Conservation (phyloP, 2,329 filamentous ascomycete species). For the Xylaria sp. region DNA sequence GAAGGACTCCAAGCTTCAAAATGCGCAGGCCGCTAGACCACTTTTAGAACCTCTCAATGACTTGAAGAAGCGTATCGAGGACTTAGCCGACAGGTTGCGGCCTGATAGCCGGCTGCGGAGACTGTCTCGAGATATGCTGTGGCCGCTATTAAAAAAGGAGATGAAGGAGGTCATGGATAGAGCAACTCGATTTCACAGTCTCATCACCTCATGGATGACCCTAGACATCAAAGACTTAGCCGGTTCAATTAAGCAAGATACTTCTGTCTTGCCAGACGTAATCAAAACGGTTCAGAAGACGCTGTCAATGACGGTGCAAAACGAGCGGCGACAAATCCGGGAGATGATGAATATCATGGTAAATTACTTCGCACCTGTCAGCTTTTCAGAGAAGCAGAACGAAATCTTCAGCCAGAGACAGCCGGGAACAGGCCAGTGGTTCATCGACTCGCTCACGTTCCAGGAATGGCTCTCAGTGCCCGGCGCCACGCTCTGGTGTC, state of each 20-base stretch:
- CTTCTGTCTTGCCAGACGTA: conserved; percentile 15
- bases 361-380: conserved; percentile 21
- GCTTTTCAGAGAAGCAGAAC: conserved; percentile 24
- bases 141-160: conserved; percentile 24
- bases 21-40: conserved; percentile 4
- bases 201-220: conserved; percentile 24
- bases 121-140: conserved; percentile 23
- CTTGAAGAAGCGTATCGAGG: conserved; percentile 17
- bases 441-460: conserved; percentile 20
- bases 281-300: conserved; percentile 21
- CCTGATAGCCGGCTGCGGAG: conserved; percentile 11
- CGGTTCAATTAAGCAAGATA: conserved; percentile 21
- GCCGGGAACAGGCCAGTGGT: conserved; percentile 16
- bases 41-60: conserved; percentile 19
- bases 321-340: conserved; percentile 15
- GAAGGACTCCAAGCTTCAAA: conserved; percentile 23
- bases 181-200: neutral
- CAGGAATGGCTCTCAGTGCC: conserved; percentile 14
- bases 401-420: conserved; percentile 23
- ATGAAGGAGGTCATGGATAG: conserved; percentile 22
- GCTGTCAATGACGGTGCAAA: conserved; percentile 25
- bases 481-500: conserved; percentile 27
- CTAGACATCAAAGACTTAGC: conserved; percentile 14
- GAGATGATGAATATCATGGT: conserved; percentile 24
- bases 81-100: conserved; percentile 9